phyloP scores from a whole-genome alignment of 2,329 filamentous ascomycete genomes.

The Aspergillus sojae region DNA sequence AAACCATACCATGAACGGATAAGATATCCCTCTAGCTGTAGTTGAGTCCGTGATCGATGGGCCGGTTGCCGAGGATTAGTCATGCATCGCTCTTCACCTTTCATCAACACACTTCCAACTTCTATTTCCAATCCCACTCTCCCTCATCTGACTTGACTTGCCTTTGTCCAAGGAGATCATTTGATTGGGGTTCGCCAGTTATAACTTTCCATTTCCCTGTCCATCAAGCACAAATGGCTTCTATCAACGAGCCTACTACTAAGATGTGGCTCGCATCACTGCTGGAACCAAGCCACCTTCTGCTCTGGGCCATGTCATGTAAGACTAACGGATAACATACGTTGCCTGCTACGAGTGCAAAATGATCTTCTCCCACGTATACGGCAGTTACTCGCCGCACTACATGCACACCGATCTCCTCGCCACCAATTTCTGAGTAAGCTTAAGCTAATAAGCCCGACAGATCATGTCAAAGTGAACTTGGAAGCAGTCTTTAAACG shows the following conservation, averaged over 20 bases:
- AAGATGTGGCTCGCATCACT: slow-evolving; percentile 22
- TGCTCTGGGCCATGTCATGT: slow-evolving; percentile 32
- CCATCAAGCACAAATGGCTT: slow-evolving; percentile 6
- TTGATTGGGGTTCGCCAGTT: neutral
- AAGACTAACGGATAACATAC: slow-evolving; percentile 15
- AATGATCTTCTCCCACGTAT: neutral
- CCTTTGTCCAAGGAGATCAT: neutral
- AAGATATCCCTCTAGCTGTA: neutral
- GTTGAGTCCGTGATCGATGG: neutral
- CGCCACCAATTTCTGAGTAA: neutral
- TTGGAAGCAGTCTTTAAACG: slow-evolving; percentile 36
- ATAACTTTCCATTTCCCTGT: neutral
- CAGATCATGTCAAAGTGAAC: slow-evolving; percentile 38
- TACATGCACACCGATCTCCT: neutral
- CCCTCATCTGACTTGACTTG: neutral
- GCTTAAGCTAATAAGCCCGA: slow-evolving; percentile 13
- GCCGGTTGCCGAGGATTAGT: neutral
- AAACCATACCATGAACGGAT: slow-evolving; percentile 6
- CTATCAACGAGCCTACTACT: slow-evolving; percentile 11
- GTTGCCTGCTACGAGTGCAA: too few relatives aligned
- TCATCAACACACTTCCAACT: neutral
- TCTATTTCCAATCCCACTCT: neutral
- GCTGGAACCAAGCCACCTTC: slow-evolving; percentile 28
- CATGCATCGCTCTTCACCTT: neutral
- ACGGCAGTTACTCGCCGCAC: neutral